Percentiles rank a stretch among this genome's conserved stretches.
phyloP scores from a whole-genome alignment of 1,284 basidiomycete genomes.

The Xerocomus nothofagi region DNA sequence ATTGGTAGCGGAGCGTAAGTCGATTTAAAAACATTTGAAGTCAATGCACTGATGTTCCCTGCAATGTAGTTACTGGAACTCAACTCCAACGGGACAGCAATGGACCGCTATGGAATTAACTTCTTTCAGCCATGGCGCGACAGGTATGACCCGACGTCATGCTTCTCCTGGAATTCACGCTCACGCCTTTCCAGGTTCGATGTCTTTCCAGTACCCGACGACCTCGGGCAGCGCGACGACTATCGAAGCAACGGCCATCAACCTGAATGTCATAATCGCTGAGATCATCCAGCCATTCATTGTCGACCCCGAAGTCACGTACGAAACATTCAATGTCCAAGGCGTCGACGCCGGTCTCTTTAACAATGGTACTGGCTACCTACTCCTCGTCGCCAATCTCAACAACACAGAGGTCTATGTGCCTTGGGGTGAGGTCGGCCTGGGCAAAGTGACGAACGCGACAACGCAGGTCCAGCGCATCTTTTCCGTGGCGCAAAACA shows the following conservation, averaged over 20 bases:
- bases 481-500: conserved; percentile 11
- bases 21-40: fast-evolving
- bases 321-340: conserved; percentile 1
- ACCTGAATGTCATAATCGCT: conserved; percentile 6
- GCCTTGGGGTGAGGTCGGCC: conserved; percentile 22
- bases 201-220: conserved; percentile 33
- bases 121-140: conserved; percentile 32
- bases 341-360: conserved; percentile 30
- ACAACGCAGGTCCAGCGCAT: conserved; percentile 21
- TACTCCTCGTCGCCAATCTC: conserved; percentile 25
- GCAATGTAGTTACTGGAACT: conserved; percentile 30
- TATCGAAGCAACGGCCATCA: conserved; percentile 24
- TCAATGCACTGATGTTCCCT: not conserved
- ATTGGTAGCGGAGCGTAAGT: conserved; percentile 30
- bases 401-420: conserved; percentile 7
- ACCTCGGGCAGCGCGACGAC: conserved; percentile 19
- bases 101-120: conserved; percentile 29
- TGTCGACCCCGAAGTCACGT: conserved; percentile 8
- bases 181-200: conserved; percentile 24
- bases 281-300: conserved; percentile 24
- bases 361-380: conserved; percentile 23
- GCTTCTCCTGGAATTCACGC: not conserved
- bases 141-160: conserved; percentile 12
- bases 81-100: conserved; percentile 27
- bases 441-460: conserved; percentile 19